Percentiles rank a stretch among this genome's conserved stretches.
Conservation (phyloP, 116 monocot genomes). For the Dioscorea cayenensis region DNA sequence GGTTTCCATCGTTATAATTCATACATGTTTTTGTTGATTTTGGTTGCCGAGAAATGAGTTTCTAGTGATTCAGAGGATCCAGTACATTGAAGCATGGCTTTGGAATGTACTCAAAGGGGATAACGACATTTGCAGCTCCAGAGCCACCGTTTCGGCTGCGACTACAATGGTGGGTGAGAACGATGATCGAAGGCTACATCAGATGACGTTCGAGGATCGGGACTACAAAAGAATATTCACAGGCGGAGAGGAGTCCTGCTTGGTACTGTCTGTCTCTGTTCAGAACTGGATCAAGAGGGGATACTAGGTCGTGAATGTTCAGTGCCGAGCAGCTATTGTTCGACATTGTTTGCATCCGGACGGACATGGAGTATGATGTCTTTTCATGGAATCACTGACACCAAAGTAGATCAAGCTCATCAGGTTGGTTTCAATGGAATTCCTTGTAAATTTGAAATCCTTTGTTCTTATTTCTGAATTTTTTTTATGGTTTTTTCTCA, state of each 20-base stretch:
- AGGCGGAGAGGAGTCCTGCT: background rate
- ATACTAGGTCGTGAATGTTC: slow-evolving; percentile 70
- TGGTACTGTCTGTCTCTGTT: slow-evolving; percentile 35
- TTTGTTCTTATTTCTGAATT: background rate
- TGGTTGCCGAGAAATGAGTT: background rate
- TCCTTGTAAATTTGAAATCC: background rate
- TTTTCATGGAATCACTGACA: slow-evolving; percentile 80
- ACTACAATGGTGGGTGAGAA: slow-evolving; percentile 7
- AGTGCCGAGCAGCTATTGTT: slow-evolving; percentile 78
- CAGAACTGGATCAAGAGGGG: slow-evolving; percentile 67
- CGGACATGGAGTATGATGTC: slow-evolving; percentile 83
- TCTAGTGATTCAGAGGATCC: slow-evolving; percentile 17
- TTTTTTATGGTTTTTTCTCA: slow-evolving; percentile 17
- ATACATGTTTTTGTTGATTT: slow-evolving; percentile 2
- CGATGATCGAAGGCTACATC: slow-evolving; percentile 72
- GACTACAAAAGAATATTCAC: slow-evolving; percentile 62
- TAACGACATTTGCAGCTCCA: slow-evolving; percentile 27
- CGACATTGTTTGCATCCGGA: slow-evolving; percentile 80
- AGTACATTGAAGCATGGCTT: slow-evolving; percentile 4
- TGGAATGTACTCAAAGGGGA: slow-evolving; percentile 43
- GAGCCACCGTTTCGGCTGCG: slow-evolving; percentile 15
- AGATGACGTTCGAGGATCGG: slow-evolving; percentile 71
- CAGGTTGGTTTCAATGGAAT: slow-evolving; percentile 21
- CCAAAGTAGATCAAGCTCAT: slow-evolving; percentile 39
- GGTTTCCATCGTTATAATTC: background rate